Evolutionary conservation across 106 monocot genomes (phyloP).

Genomic region (Apostasia shenzhenica): DNA sequence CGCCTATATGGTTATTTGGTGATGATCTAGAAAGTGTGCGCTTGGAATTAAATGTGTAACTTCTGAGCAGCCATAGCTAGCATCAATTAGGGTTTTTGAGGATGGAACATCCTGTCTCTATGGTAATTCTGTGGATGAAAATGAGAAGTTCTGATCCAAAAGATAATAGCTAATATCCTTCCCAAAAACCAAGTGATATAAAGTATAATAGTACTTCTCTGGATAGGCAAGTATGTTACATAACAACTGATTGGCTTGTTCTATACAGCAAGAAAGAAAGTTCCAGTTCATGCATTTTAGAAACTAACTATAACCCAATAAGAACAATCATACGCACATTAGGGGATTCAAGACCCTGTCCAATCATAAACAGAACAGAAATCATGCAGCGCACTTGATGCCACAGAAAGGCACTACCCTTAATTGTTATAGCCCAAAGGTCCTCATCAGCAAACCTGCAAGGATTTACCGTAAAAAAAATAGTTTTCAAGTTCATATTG

Average conservation of each 20-base stretch:
- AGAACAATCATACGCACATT: slow-evolving; percentile 35
- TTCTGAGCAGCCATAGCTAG: too few species aligned
- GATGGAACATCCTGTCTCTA: too few species aligned
- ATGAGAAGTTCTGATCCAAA: not conserved
- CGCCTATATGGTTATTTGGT: too few species aligned
- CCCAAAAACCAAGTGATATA: not conserved
- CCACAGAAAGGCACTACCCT: slow-evolving; percentile 94
- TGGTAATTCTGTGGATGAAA: not conserved
- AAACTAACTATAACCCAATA: not conserved
- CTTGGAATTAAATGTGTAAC: too few species aligned
- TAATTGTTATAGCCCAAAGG: slow-evolving; percentile 73
- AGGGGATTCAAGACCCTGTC: slow-evolving; percentile 79
- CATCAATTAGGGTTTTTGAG: too few species aligned
- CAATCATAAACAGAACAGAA: slow-evolving; percentile 91
- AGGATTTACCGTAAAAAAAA: not conserved
- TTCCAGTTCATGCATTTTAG: not conserved
- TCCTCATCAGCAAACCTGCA: slow-evolving; percentile 59
- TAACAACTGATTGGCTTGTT: too few species aligned
- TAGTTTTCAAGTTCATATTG: not conserved
- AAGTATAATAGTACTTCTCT: too few species aligned
- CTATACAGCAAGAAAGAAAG: too few species aligned
- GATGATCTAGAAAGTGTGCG: too few species aligned
- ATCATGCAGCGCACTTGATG: slow-evolving; percentile 99
- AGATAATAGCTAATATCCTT: not conserved
- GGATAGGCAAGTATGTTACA: too few species aligned